Conservation (phyloP, 2,329 filamentous ascomycete species). For the Trichoderma endophyticum region DNA sequence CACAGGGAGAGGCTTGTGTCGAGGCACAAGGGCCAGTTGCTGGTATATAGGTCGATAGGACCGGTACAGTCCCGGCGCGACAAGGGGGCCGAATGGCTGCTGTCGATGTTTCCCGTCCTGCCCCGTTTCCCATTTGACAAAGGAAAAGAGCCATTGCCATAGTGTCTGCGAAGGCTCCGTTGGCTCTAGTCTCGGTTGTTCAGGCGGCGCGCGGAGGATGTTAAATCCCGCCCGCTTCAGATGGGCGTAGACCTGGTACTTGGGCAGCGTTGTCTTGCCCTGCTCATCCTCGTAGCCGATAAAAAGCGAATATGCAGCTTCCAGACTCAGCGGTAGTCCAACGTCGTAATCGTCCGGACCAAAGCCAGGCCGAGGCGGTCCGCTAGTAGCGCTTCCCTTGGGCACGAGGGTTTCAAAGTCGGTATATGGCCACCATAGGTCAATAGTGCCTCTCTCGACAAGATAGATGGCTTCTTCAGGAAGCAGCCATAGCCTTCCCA, state of each 20-base stretch:
- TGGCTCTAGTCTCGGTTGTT: slow-evolving; percentile 19
- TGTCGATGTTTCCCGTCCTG: slow-evolving; percentile 24
- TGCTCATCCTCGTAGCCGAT: slow-evolving; percentile 65
- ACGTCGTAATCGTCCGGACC: slow-evolving; percentile 49
- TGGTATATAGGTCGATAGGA: slow-evolving; percentile 70
- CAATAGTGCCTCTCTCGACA: slow-evolving; percentile 80
- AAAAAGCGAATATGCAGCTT: slow-evolving; percentile 84
- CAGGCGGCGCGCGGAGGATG: slow-evolving; percentile 63
- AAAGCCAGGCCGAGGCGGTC: slow-evolving; percentile 21
- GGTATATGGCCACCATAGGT: slow-evolving; percentile 75
- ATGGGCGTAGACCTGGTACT: slow-evolving; percentile 84
- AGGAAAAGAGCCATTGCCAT: slow-evolving; percentile 54
- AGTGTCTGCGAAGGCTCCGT: slow-evolving; percentile 30
- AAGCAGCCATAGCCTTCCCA: slow-evolving; percentile 72
- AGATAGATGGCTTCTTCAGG: slow-evolving; percentile 91
- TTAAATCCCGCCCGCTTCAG: slow-evolving; percentile 81
- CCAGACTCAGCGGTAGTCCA: slow-evolving; percentile 81
- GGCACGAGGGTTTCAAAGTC: slow-evolving; percentile 50
- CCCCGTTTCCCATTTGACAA: slow-evolving; percentile 34
- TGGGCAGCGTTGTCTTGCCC: slow-evolving; percentile 65
- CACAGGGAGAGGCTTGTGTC: slow-evolving; percentile 54
- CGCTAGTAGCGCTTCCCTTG: slow-evolving; percentile 27
- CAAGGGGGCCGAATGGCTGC: slow-evolving; percentile 52
- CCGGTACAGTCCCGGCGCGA: slow-evolving; percentile 62
- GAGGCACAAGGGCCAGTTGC: slow-evolving; percentile 69